phyloP scores from a whole-genome alignment of 192 early-diverging fungal species.

The Phycomyces nitens region DNA sequence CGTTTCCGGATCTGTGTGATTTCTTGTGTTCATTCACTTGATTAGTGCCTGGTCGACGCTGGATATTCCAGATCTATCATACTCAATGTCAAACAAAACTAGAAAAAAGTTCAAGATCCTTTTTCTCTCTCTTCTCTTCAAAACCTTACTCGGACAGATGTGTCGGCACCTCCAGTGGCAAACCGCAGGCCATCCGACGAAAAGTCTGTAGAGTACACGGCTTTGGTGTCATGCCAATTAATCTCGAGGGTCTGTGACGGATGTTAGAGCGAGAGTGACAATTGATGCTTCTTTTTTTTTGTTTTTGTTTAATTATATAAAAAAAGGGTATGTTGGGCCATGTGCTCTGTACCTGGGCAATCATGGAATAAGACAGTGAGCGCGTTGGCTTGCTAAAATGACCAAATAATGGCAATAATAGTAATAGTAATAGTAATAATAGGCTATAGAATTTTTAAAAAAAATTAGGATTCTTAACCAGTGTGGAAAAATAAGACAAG shows the following conservation, averaged over 20 bases:
- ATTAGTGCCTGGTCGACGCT: slow-evolving; percentile 2
- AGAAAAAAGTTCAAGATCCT: slow-evolving; percentile 24
- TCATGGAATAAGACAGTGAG: background rate
- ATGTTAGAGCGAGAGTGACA: background rate
- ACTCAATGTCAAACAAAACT: slow-evolving; percentile 14
- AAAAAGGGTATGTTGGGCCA: background rate
- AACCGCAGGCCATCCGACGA: slow-evolving; percentile 64
- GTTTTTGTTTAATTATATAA: background rate
- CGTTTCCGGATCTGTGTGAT: slow-evolving; percentile 26
- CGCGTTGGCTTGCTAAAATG: background rate
- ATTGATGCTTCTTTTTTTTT: slow-evolving; percentile 1
- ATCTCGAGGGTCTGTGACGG: slow-evolving; percentile 68
- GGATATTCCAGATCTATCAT: slow-evolving; percentile 56
- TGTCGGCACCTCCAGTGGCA: slow-evolving; percentile 89
- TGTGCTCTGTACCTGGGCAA: no score
- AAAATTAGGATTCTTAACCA: background rate
- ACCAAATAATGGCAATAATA: background rate
- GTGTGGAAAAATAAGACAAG: no score
- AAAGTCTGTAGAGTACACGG: slow-evolving; percentile 92
- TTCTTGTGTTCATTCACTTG: background rate
- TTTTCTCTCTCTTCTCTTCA: background rate
- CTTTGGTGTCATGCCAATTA: slow-evolving; percentile 90
- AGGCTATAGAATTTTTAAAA: no score
- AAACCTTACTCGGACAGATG: slow-evolving; percentile 70
- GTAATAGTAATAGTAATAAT: background rate